Evolutionary conservation across 2,329 filamentous ascomycete genomes (phyloP).

Genomic region (Hyphodiscus sp.): DNA sequence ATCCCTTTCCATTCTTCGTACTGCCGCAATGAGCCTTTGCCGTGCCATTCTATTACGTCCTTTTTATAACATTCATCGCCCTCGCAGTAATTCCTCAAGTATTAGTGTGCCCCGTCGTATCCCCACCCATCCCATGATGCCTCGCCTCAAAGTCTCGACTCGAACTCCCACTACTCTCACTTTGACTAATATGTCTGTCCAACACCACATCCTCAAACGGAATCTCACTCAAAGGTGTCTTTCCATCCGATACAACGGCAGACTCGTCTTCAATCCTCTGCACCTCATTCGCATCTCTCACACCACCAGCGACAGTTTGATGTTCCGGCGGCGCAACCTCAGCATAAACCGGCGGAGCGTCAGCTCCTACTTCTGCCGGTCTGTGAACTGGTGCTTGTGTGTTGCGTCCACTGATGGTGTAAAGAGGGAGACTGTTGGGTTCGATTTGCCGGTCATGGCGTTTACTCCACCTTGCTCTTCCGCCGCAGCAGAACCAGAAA

Average conservation of each 20-base stretch:
- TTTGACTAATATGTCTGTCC: background rate
- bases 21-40: no score
- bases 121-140: background rate
- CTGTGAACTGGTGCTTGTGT: background rate
- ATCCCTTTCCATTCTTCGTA: no score
- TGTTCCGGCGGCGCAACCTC: conserved; percentile 17
- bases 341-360: conserved; percentile 20
- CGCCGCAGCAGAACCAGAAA: conserved; percentile 3
- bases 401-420: background rate
- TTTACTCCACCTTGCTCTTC: background rate
- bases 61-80: no score
- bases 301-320: conserved; percentile 9
- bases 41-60: no score
- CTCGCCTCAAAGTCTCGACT: background rate
- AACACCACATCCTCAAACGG: background rate
- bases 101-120: background rate
- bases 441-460: background rate
- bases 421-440: background rate
- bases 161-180: background rate
- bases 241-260: background rate
- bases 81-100: background rate
- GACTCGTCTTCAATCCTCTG: background rate
- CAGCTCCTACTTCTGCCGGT: conserved; percentile 3
- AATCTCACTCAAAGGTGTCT: background rate
- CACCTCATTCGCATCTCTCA: background rate